Base-by-base conservation (phyloP, 1,284 basidiomycete genomes). In the Cryptococcus sp. region DNA sequence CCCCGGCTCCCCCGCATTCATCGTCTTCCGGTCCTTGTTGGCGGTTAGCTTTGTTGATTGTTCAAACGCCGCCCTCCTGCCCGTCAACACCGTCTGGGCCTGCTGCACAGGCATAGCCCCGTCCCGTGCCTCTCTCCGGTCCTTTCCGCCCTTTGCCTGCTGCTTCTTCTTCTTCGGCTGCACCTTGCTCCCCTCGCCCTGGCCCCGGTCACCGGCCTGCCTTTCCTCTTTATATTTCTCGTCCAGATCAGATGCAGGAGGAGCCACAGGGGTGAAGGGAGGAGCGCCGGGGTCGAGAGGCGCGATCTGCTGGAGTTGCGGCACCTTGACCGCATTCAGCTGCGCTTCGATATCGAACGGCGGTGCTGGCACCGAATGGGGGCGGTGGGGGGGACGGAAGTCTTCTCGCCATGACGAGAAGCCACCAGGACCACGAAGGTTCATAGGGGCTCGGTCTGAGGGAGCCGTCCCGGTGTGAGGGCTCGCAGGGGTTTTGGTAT, bases 1-100 rank as follows among this genome's bases (percentile, higher is more conserved):
- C 5, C 38, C 40, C 20, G 40, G 28, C 28, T 58, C 21, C 40
- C 46, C 7, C 51, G 50, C 13, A 53, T 54, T 35, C 56, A 49
- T 38, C 12, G 57, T 58, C 36, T 57, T 56, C 2, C 33, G 20
- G 13, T 37, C 37, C 24, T 39, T 50, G 9, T 21, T 37, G 4
- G 33, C 37, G 28, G 69, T 66, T 4, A 71, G 49, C 48, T 67
- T 68, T 2, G 60, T 64, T 33, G 62, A 55, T 47, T 65, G 62
- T 20, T 71, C 67, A 39, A 75, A 75, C 0, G 73, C 73, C 0
- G 73, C 71, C 42, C 69, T 49, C 42, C 52, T 23, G 28, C 55
- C 46, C 28, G 11, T 46, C 18, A 23, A 49, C 52, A 37, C 38
- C 43, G 37, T 16, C 44, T 56, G 38, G 39, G 46, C 16, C 36